Conservation (phyloP, 306 rosid species). For the Cucumis hystrix region DNA sequence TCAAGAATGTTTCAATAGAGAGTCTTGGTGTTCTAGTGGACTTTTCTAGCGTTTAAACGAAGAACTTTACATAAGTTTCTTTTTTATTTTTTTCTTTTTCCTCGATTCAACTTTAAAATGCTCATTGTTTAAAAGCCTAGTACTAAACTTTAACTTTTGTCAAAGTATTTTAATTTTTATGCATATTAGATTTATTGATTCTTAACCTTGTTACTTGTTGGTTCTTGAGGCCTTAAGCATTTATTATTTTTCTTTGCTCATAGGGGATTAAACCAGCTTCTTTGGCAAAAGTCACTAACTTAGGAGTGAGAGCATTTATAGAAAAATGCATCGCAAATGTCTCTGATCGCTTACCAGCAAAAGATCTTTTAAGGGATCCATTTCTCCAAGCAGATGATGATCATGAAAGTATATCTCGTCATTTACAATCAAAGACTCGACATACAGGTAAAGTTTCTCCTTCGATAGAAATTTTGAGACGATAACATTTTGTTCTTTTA, state of each 20-base stretch:
- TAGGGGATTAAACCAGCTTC: constrained; percentile 95
- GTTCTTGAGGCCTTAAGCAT: neutral
- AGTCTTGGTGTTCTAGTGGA: neutral
- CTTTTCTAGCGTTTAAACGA: neutral
- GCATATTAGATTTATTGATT: neutral
- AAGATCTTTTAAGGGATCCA: constrained; percentile 68
- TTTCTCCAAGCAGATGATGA: constrained; percentile 59
- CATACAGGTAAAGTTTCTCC: constrained; percentile 25
- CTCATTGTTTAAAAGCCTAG: neutral
- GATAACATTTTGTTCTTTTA: constrained; percentile 8
- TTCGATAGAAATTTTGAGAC: neutral
- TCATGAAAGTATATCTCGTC: constrained; percentile 35
- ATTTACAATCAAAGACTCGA: constrained; percentile 17
- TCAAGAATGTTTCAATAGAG: neutral
- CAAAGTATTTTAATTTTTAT: neutral
- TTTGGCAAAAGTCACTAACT: constrained; percentile 61
- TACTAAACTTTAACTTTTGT: neutral
- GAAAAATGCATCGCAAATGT: constrained; percentile 75
- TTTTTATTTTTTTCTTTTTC: neutral
- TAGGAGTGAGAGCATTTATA: constrained; percentile 56
- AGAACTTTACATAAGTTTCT: neutral
- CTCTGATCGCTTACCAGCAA: constrained; percentile 73
- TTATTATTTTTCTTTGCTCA: constrained; percentile 11
- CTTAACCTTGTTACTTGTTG: neutral
- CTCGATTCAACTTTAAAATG: neutral